Evolutionary conservation across 805 yeast genomes (phyloP), one percentile per base, ranked within the genome.

Genomic region (Candida michaelii): DNA sequence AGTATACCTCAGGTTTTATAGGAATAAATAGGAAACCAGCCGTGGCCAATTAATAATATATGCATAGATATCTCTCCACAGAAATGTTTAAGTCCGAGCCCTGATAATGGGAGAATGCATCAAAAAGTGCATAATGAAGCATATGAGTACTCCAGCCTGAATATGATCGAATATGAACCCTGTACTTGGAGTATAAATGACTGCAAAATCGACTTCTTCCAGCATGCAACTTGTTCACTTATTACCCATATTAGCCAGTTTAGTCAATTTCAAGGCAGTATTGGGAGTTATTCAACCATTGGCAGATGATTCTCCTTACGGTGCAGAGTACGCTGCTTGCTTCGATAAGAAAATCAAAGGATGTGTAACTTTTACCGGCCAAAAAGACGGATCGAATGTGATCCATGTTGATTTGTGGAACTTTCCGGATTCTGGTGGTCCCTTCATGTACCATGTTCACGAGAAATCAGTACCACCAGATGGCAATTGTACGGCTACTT

Each of bases 401-500:
- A 65, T 69, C 10, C 44, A 49, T 19, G 68, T 66, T n/a, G 56
- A 65, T 36, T 39, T 69, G 23, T 27, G 47, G 7, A 60, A 57
- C 21, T 63, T 69, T 48, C 74, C 73, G 9, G 25, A 46, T 10
- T 24, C 47, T 3, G 70, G 70, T 18, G 71, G 71, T 13, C 71
- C 73, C 18, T 69, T 66, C 59, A 44, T 55, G 34, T 69, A 69
- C 59, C 73, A 66, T 49, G 56, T 69, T 43, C 73, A 69, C 51
- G 55, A 60, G 39, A 40, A 44, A 24, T 61, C 69, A 11, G 72
- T 69, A 25, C 73, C 74, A 7, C 30, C 60, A 5, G 52, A 62
- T 40, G 73, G 70, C 9, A 58, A 62, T 42, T 69, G 73, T 49
- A 52, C 59, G n/a, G 71, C 59, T 31, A 66, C 74, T 12, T 45